Conservation (phyloP, 2,329 filamentous ascomycete genomes). For the Neonectria magnoliae region DNA sequence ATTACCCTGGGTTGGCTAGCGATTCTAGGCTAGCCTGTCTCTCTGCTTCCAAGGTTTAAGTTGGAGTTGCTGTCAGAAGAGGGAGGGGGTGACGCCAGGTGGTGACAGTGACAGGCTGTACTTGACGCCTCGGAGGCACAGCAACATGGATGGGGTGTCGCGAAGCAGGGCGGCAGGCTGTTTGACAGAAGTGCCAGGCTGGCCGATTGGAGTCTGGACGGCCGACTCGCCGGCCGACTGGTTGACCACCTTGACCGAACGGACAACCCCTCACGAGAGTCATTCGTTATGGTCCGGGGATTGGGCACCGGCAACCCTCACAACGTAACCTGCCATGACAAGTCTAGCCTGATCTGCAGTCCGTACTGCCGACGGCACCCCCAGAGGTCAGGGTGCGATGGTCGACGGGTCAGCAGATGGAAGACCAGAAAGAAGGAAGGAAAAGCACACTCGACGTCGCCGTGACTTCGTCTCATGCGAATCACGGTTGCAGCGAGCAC, state of each 20-base stretch:
- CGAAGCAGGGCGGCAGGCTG: neutral
- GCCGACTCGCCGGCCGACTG: neutral
- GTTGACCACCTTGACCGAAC: neutral
- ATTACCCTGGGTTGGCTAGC: neutral
- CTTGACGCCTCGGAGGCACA: constrained; percentile 1
- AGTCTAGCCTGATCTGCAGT: constrained; percentile 7
- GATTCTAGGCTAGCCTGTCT: constrained; percentile 4
- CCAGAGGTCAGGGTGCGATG: neutral
- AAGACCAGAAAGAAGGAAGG: neutral
- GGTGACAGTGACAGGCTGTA: neutral
- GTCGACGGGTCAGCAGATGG: neutral
- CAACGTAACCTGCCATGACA: neutral
- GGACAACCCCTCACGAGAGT: neutral
- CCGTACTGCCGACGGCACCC: neutral
- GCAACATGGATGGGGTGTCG: neutral
- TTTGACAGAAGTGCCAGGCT: neutral
- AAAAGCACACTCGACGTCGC: neutral
- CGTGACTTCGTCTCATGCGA: constrained; percentile 3
- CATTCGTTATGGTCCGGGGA: neutral
- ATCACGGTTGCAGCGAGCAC: constrained; percentile 4
- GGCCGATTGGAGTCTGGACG: neutral
- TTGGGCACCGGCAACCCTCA: neutral
- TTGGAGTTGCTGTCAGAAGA: constrained; percentile 13
- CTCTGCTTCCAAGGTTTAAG: neutral
- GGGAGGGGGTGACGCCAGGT: neutral